Conservation (phyloP, 1,284 basidiomycete genomes). For the Ceratorhiza oryzae-sativae region DNA sequence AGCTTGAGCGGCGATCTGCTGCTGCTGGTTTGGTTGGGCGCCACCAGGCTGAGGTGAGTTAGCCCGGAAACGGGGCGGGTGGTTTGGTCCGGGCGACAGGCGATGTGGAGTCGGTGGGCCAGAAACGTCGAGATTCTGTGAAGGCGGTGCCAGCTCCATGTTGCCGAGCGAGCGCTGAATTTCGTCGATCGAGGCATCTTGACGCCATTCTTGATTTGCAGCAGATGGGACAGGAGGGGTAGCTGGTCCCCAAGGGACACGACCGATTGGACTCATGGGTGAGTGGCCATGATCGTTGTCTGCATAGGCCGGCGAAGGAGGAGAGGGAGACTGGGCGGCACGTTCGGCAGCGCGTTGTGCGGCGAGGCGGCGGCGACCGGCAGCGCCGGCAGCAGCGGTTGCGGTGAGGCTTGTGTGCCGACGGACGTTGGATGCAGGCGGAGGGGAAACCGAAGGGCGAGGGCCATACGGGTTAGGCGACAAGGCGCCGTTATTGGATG, state of each 20-base stretch:
- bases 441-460: constrained; percentile 43
- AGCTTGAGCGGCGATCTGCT: constrained; percentile 11
- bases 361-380: constrained; percentile 39
- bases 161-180: constrained; percentile 73
- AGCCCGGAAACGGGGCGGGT: constrained; percentile 29
- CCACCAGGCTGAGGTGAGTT: constrained; percentile 18
- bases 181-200: constrained; percentile 64
- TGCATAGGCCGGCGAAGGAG: constrained; percentile 61
- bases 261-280: constrained; percentile 34
- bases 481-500: constrained; percentile 65
- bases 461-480: constrained; percentile 52
- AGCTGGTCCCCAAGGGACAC: constrained; percentile 27
- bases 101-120: constrained; percentile 39
- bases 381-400: constrained; percentile 58
- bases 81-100: constrained; percentile 40
- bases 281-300: constrained; percentile 39
- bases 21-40: neutral
- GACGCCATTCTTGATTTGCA: constrained; percentile 45
- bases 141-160: constrained; percentile 41
- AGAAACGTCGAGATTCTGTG: constrained; percentile 36
- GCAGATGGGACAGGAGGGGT: constrained; percentile 7
- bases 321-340: constrained; percentile 27
- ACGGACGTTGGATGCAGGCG: constrained; percentile 70
- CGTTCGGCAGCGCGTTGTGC: constrained; percentile 13
- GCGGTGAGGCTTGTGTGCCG: constrained; percentile 80